Evolutionary conservation across 768 basidiomycete genomes (phyloP), one percentile per base, ranked within the genome.

Genomic region (Trametes cinnabarina): DNA sequence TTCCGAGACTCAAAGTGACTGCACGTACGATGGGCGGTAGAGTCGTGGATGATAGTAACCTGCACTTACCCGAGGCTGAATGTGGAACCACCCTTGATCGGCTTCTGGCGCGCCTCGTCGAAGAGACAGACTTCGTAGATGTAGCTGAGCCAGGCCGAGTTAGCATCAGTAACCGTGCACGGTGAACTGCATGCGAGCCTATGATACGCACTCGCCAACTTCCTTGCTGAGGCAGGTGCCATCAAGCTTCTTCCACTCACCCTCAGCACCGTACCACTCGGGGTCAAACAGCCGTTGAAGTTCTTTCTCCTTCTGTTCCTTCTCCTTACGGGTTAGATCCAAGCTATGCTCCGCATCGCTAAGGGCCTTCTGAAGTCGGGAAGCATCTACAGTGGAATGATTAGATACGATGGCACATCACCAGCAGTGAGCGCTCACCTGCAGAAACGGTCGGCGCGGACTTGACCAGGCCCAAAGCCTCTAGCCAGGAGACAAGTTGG

Each of bases 181-280:
- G 19, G 39, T 11, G 35, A 22, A 15, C 3, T 30, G n/a, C 51
- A 37, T 32, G 30, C 30, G 30, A 32, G n/a, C n/a, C n/a, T n/a
- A 22, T 11, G 39, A 47, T 20, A 87, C 94, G 69, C 66, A 97
- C 92, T 97, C 96, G 79, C 97, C 96, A 4, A 82, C 78, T 52
- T 95, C 83, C 68, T 85, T 88, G 68, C 85, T 82, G 12, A 98
- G 69, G 65, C 96, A 98, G 1, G 79, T 76, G 5, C 83, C 81
- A 20, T 95, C 89, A 6, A 99, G 81, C 74, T 96, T 97, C 79
- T 96, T 96, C 93, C 93, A 99, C 74, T 97, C 92, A 48, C 92
- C 96, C 25, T 91, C 78, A 1, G 74, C 69, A 19, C 94, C 94
- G 63, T 88, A 97, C 34, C 80, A 81, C 19, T 83, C 70, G 9